phyloP scores from a whole-genome alignment of 2,329 filamentous ascomycete species.

The Aspergillus aculeatus region DNA sequence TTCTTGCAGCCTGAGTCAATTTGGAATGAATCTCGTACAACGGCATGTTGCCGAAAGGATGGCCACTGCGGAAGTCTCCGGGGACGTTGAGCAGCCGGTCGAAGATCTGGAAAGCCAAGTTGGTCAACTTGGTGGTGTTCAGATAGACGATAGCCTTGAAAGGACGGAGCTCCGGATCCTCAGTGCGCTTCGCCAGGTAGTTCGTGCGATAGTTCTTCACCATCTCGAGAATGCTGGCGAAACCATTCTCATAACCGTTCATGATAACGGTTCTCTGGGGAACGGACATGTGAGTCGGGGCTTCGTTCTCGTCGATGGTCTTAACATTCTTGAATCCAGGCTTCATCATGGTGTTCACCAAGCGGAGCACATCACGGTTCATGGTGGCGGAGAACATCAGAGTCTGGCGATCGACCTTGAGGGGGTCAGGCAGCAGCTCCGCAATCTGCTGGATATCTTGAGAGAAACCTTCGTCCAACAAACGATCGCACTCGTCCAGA shows the following conservation, averaged over 20 bases:
- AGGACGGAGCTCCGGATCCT: slow-evolving; percentile 42
- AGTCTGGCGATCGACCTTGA: slow-evolving; percentile 73
- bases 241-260: slow-evolving; percentile 69
- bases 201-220: slow-evolving; percentile 59
- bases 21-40: slow-evolving; percentile 73
- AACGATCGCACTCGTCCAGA: slow-evolving; percentile 66
- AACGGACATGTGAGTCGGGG: slow-evolving; percentile 79
- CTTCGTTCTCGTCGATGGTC: slow-evolving; percentile 79
- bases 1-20: slow-evolving; percentile 69
- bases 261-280: slow-evolving; percentile 74
- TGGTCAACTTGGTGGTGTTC: slow-evolving; percentile 72
- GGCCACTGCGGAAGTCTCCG: slow-evolving; percentile 26
- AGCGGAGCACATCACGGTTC: slow-evolving; percentile 73
- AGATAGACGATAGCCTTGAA: slow-evolving; percentile 98
- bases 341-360: slow-evolving; percentile 78
- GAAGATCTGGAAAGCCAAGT: slow-evolving; percentile 62
- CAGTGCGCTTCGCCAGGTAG: slow-evolving; percentile 32
- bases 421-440: slow-evolving; percentile 60
- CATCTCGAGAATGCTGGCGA: slow-evolving; percentile 77
- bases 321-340: slow-evolving; percentile 84
- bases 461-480: slow-evolving; percentile 68
- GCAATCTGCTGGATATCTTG: slow-evolving; percentile 64
- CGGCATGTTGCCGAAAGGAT: slow-evolving; percentile 33
- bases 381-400: slow-evolving; percentile 96
- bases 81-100: slow-evolving; percentile 46